Evolutionary conservation across 2,329 filamentous ascomycete species (phyloP).

Genomic region (Fusarium sp.): DNA sequence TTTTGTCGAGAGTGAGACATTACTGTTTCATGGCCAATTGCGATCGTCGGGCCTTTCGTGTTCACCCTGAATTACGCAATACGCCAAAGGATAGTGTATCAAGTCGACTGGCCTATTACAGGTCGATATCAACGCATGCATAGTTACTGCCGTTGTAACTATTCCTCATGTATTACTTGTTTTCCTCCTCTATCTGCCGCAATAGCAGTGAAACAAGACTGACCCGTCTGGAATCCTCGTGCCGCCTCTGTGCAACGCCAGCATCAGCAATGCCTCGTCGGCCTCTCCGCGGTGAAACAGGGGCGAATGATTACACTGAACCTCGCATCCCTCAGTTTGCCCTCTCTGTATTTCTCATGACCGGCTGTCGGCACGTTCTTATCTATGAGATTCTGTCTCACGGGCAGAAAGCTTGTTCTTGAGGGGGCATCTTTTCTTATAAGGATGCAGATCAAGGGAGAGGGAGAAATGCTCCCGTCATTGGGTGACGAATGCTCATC

Average conservation of each 20-base stretch:
- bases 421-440: neutral
- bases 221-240: neutral
- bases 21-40: neutral
- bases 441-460: slow-evolving; percentile 3
- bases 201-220: neutral
- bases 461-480: neutral
- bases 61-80: neutral
- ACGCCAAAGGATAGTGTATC: neutral
- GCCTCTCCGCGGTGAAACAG: neutral
- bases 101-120: neutral
- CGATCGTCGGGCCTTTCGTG: neutral
- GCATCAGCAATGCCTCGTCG: neutral
- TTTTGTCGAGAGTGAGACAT: neutral
- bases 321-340: neutral
- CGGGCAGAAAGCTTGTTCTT: neutral
- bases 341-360: neutral
- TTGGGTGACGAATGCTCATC: neutral
- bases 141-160: neutral
- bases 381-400: neutral
- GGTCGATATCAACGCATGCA: neutral
- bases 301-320: neutral
- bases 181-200: neutral
- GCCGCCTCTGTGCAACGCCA: neutral
- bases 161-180: neutral
- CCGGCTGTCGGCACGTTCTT: neutral